phyloP scores from a whole-genome alignment of 2,329 filamentous ascomycete species.

The Rutstroemia sp. region DNA sequence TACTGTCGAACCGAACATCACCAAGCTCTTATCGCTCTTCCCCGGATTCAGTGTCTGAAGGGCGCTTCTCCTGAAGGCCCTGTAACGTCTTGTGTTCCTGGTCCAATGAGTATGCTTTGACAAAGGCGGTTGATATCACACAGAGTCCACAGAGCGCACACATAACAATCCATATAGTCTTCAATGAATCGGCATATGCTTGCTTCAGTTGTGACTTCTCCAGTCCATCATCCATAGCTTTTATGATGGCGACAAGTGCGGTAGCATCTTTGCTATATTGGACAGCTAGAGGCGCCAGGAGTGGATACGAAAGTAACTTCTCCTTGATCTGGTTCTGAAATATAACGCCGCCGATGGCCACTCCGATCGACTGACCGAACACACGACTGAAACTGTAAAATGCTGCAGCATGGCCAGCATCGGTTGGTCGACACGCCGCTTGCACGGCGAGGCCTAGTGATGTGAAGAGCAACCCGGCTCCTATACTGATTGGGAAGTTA shows the following conservation, averaged over 20 bases:
- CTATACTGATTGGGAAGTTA: slow-evolving; percentile 51
- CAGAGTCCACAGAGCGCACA: slow-evolving; percentile 43
- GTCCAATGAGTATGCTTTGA: slow-evolving; percentile 41
- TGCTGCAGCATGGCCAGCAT: slow-evolving; percentile 53
- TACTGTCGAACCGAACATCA: too few species aligned
- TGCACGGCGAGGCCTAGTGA: slow-evolving; percentile 57
- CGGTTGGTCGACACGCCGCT: slow-evolving; percentile 46
- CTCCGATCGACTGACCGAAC: slow-evolving; percentile 57
- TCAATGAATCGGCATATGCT: slow-evolving; percentile 46
- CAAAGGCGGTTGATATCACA: slow-evolving; percentile 40
- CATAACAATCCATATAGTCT: slow-evolving; percentile 49
- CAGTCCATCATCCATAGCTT: slow-evolving; percentile 25
- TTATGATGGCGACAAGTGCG: slow-evolving; percentile 23
- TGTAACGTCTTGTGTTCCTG: slow-evolving; percentile 40
- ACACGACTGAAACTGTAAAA: slow-evolving; percentile 62
- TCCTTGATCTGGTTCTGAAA: slow-evolving; percentile 53
- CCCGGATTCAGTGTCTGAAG: slow-evolving; percentile 7
- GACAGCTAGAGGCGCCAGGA: slow-evolving; percentile 18
- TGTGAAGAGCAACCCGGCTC: slow-evolving; percentile 58
- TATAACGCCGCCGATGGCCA: slow-evolving; percentile 59
- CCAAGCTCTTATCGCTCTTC: neutral
- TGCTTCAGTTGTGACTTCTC: slow-evolving; percentile 39
- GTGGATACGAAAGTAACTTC: slow-evolving; percentile 21
- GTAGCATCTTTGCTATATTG: slow-evolving; percentile 27
- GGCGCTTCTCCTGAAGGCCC: slow-evolving; percentile 34